phyloP scores from a whole-genome alignment of 78 protist species.

The Dictyostelium brefeldianum region DNA sequence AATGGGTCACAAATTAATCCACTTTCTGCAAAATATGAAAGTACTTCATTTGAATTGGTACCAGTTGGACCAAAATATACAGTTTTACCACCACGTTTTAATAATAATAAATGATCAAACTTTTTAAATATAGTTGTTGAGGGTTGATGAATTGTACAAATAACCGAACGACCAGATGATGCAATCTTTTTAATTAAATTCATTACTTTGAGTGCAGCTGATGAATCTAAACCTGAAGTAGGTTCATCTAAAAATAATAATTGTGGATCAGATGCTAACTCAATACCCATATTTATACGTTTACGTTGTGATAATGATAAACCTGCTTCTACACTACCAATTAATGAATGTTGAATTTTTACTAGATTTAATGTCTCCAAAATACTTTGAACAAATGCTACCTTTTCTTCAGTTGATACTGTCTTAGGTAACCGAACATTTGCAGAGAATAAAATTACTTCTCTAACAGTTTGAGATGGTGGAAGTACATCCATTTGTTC shows the following conservation, averaged over 20 bases:
- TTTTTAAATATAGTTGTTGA: constrained; percentile 63
- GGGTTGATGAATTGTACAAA: constrained; percentile 95
- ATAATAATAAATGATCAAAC: constrained; percentile 85
- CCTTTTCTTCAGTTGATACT: constrained; percentile 18
- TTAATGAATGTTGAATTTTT: constrained; percentile 62
- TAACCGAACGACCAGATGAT: constrained; percentile 46
- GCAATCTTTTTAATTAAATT: constrained; percentile 66
- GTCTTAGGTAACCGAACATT: background rate
- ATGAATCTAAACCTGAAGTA: constrained; percentile 78
- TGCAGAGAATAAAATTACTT: constrained; percentile 58
- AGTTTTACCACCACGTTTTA: constrained; percentile 86
- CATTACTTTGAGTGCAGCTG: constrained; percentile 77
- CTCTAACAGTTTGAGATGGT: constrained; percentile 56
- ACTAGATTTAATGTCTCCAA: constrained; percentile 35
- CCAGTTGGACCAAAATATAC: constrained; percentile 87
- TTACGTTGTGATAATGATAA: constrained; percentile 83
- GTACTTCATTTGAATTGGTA: background rate
- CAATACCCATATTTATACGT: constrained; percentile 86
- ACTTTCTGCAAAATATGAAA: constrained; percentile 20
- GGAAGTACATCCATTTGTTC: constrained; percentile 62
- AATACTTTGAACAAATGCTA: constrained; percentile 31
- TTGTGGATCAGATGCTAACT: constrained; percentile 82
- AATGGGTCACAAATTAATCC: constrained; percentile 65
- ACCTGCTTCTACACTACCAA: constrained; percentile 66
- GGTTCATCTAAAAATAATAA: constrained; percentile 84